phyloP scores from a whole-genome alignment of 2,329 filamentous ascomycete genomes.

The Calonectria fujianensis region DNA sequence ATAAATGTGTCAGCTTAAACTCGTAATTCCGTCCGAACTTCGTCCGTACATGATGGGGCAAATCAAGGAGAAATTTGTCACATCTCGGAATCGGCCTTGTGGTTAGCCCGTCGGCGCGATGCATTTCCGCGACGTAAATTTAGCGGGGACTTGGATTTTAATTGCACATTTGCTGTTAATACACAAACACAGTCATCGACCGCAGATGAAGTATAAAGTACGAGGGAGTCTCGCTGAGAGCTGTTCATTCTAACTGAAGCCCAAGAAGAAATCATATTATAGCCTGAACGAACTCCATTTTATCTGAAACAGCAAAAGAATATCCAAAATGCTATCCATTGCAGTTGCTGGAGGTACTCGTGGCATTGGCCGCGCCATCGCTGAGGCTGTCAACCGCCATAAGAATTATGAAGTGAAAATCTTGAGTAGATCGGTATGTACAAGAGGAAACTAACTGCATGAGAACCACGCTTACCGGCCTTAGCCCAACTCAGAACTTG shows the following conservation, averaged over 20 bases:
- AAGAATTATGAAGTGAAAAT: not conserved
- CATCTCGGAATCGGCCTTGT: not conserved
- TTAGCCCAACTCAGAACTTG: not conserved
- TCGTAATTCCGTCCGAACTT: not conserved
- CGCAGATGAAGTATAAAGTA: too few relatives aligned
- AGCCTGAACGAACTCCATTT: too few relatives aligned
- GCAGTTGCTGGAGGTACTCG: slow-evolving; percentile 2
- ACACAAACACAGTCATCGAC: too few relatives aligned
- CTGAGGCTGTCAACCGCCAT: not conserved
- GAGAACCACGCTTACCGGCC: not conserved
- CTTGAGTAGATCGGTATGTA: not conserved
- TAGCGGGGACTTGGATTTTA: too few relatives aligned
- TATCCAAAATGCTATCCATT: not conserved
- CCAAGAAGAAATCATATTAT: too few relatives aligned
- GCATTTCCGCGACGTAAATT: too few relatives aligned
- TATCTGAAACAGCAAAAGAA: too few relatives aligned
- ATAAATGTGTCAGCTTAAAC: too few relatives aligned
- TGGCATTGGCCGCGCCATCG: slow-evolving; percentile 6
- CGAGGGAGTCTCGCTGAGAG: too few relatives aligned
- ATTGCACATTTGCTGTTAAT: too few relatives aligned
- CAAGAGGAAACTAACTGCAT: not conserved
- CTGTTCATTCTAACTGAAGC: too few relatives aligned
- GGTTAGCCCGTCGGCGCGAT: not conserved
- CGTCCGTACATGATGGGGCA: not conserved
- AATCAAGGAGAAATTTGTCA: not conserved